These are phyloP conservation scores for Corymbia calophylla DNA, from an alignment of 441 rosid genomes.

Conservation along the genomic window DNA sequence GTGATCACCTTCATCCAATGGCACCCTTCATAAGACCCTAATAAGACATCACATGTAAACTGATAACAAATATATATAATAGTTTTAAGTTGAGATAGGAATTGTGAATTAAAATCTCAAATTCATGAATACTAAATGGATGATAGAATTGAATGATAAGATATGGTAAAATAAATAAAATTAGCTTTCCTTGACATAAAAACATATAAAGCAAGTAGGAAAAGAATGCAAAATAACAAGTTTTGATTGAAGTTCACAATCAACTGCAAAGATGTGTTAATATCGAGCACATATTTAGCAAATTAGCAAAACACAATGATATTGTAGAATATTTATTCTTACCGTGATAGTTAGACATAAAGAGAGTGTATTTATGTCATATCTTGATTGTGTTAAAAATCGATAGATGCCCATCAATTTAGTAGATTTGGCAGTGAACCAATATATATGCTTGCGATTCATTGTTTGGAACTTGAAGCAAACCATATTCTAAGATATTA, in stretches of 20 bases:
- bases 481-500: neutral
- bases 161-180: neutral
- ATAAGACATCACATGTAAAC: too few relatives aligned
- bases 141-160: neutral
- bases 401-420: fast-evolving
- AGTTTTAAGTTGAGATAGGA: neutral
- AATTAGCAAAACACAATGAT: neutral
- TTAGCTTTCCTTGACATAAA: neutral
- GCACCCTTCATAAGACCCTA: too few relatives aligned
- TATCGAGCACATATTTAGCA: neutral
- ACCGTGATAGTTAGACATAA: fast-evolving
- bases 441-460: fast-evolving
- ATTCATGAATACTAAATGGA: neutral
- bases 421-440: neutral
- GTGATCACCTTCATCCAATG: too few relatives aligned
- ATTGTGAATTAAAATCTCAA: neutral
- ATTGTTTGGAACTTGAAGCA: neutral
- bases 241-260: neutral
- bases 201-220: neutral
- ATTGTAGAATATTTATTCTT: neutral
- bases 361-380: fast-evolving
- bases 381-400: neutral
- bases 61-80: too few relatives aligned
- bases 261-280: neutral
- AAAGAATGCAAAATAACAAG: neutral